Base-by-base conservation (phyloP, 164 flowering plant genomes). In the Cinnamomum micranthum region DNA sequence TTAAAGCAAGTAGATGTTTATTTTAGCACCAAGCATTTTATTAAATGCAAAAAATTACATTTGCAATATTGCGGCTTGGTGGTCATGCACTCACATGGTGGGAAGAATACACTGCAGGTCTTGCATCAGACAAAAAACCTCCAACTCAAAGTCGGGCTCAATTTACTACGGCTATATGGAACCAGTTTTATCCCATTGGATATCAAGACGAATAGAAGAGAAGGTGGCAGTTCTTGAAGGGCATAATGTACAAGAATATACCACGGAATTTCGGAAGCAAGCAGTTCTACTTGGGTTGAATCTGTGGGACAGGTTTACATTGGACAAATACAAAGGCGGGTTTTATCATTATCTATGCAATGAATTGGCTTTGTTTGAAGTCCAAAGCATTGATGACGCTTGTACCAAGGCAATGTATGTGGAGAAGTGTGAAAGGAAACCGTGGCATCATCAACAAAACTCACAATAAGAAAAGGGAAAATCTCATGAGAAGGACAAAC, bases 121-220 rank as follows among this genome's bases (percentile, higher is more conserved):
- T 4, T 28, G 31, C 4, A 28, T 28, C 31, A 28, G 31, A 28
- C 4, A 2, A 68, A 4, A 4, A 28, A 24, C 52, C 67, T 9
- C 59, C 6, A 9, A 60, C 28, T 0, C 52, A 20, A 17, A 12
- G 31, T 17, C 33, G 68, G 72, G 12, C 35, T 14, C 35, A 58
- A 60, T 75, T 69, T 69, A 50, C 67, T 2, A 60, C 66, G 0
- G 72, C 24, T 17, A 4, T 74, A 3, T 7, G 19, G 3, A 68
- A 58, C 31, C 67, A 74, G 6, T 69, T 25, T 31, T 68, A 74
- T 17, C 77, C 72, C 22, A 68, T 69, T 60, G n/a, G 77, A 4
- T 58, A 68, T 23, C 4, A n/a, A 13, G 72, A 3, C 33, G 5
- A 4, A 3, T 28, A 2, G 31, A 28, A 28, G 7, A 5, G 27